Conservation (phyloP, 1,139 yeast genomes). For the Waltiozyma sp. region DNA sequence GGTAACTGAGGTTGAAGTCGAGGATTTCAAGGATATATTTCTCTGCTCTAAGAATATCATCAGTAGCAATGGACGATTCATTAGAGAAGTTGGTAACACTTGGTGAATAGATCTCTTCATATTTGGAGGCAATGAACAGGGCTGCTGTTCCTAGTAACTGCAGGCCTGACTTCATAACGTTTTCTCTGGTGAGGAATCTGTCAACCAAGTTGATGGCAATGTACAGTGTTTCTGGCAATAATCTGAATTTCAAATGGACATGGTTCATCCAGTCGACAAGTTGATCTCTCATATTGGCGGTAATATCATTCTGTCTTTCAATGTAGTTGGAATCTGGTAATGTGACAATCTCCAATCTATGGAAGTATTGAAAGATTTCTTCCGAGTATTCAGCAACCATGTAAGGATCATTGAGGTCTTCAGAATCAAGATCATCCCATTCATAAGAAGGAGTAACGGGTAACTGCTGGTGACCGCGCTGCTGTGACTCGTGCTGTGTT, state of each 20-base stretch:
- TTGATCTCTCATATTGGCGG: constrained; percentile 80
- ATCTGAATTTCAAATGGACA: constrained; percentile 76
- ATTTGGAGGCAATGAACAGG: constrained; percentile 86
- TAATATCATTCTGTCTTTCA: constrained; percentile 61
- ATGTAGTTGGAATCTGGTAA: constrained; percentile 73
- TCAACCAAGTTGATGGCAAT: constrained; percentile 87
- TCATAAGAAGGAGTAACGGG: constrained; percentile 25
- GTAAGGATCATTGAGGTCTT: constrained; percentile 82
- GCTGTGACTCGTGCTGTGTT: not conserved
- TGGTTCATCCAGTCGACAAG: constrained; percentile 93
- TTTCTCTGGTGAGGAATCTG: constrained; percentile 71
- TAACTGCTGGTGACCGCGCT: not conserved
- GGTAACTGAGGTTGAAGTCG: constrained; percentile 73
- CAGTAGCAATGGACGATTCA: constrained; percentile 80
- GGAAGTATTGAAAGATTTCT: constrained; percentile 75
- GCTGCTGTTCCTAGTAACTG: constrained; percentile 89
- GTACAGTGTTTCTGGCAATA: constrained; percentile 84
- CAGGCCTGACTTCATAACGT: constrained; percentile 71
- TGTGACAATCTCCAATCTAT: constrained; percentile 62
- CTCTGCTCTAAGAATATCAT: constrained; percentile 82
- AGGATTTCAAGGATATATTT: constrained; percentile 68
- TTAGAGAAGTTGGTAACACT: constrained; percentile 81
- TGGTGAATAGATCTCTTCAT: constrained; percentile 90
- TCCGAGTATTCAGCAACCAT: constrained; percentile 92
- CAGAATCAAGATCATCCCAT: constrained; percentile 91